A percentile compares a stretch with the other conserved stretches of the same genome.
phyloP scores from a whole-genome alignment of 169 alveolate species.

The Perkinsus olseni region DNA sequence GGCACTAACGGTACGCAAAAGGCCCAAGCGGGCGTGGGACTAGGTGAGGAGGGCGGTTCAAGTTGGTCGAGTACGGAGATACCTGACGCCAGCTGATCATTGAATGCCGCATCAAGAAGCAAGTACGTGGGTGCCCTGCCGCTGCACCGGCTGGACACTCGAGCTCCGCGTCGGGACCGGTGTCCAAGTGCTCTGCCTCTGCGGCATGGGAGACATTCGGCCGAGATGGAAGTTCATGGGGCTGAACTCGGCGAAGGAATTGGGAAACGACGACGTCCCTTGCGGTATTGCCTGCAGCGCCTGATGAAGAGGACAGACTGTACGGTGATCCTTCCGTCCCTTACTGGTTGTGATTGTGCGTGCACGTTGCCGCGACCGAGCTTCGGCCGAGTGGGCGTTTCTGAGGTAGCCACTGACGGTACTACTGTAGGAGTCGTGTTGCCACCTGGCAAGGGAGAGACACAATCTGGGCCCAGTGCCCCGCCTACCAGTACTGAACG shows the following conservation, averaged over 20 bases:
- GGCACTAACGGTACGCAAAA: not conserved
- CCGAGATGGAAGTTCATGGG: not conserved
- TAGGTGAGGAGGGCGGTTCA: not conserved
- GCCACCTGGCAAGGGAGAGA: not conserved
- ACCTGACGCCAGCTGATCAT: not conserved
- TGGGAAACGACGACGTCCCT: not conserved
- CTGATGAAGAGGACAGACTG: not conserved
- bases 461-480: not conserved
- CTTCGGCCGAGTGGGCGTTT: not conserved
- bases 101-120: not conserved
- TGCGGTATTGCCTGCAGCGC: not conserved
- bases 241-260: not conserved
- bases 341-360: not conserved
- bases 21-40: not conserved
- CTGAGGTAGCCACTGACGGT: not conserved
- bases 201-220: not conserved
- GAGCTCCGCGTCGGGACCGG: not conserved
- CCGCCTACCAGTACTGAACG: not conserved
- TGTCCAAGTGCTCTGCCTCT: not conserved
- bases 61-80: not conserved
- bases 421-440: not conserved
- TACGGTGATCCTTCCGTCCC: too few relatives aligned
- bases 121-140: not conserved
- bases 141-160: not conserved
- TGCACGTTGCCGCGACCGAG: not conserved